A percentile compares a stretch with the other conserved stretches of the same genome.
phyloP scores from a whole-genome alignment of 345 rosid genomes.

The Populus pruinosa region DNA sequence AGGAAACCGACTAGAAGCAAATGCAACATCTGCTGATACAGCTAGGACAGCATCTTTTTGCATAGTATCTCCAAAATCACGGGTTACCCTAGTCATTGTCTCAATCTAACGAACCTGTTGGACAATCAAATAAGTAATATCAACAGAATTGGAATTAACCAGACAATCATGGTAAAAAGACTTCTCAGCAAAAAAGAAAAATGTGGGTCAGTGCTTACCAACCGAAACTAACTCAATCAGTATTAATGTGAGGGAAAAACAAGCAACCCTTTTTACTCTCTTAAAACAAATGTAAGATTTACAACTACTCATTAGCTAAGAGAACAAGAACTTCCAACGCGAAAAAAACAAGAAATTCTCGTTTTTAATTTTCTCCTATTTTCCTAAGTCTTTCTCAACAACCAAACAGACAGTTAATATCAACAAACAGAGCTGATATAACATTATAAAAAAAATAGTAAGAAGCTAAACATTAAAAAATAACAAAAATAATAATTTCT shows the following conservation, averaged over 20 bases:
- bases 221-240: slow-evolving; percentile 5
- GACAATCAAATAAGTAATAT: slow-evolving; percentile 4
- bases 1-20: slow-evolving; percentile 83
- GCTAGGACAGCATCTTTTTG: slow-evolving; percentile 60
- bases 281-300: neutral
- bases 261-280: neutral
- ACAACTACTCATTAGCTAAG: neutral
- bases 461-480: neutral
- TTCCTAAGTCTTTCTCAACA: slow-evolving; percentile 4
- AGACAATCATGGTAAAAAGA: slow-evolving; percentile 14
- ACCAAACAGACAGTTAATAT: neutral
- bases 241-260: neutral
- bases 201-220: slow-evolving; percentile 23
- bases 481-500: neutral
- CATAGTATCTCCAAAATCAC: slow-evolving; percentile 62
- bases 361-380: neutral
- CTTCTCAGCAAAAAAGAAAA: slow-evolving; percentile 8
- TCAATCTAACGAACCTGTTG: slow-evolving; percentile 17
- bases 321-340: neutral
- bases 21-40: slow-evolving; percentile 81
- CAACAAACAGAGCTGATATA: neutral
- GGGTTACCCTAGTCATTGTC: slow-evolving; percentile 68
- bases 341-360: neutral
- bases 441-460: neutral
- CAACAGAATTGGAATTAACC: neutral